These are phyloP conservation scores for Moesziomyces sp. DNA, from an alignment of 1,284 basidiomycete species.

Conservation along the genomic window DNA sequence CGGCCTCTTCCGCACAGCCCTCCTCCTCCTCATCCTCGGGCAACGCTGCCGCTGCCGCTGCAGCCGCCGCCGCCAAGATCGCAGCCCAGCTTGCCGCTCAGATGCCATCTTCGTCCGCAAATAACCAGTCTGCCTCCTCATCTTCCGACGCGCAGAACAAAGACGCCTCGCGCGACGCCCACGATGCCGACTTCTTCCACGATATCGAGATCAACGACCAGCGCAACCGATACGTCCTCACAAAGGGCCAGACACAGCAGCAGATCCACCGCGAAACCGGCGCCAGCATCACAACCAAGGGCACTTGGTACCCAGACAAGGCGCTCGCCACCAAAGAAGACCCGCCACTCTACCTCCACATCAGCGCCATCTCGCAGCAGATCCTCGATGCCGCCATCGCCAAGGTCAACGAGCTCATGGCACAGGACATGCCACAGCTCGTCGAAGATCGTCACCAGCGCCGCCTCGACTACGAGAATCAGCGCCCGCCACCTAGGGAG, in stretches of 20 bases:
- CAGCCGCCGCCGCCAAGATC: slow-evolving; percentile 62
- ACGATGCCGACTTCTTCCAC: slow-evolving; percentile 84
- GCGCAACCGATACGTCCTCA: slow-evolving; percentile 92
- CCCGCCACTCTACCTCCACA: slow-evolving; percentile 87
- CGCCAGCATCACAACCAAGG: slow-evolving; percentile 62
- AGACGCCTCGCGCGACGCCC: slow-evolving; percentile 72
- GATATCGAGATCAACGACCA: slow-evolving; percentile 99
- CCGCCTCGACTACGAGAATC: slow-evolving; percentile 50
- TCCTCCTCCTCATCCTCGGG: slow-evolving; percentile 15
- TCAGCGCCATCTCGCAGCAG: slow-evolving; percentile 84
- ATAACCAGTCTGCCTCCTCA: slow-evolving; percentile 45
- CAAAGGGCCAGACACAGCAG: slow-evolving; percentile 89
- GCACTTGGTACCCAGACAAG: slow-evolving; percentile 80
- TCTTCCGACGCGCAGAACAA: slow-evolving; percentile 70
- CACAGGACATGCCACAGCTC: slow-evolving; percentile 73
- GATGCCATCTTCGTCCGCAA: slow-evolving; percentile 68
- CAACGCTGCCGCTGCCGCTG: slow-evolving; percentile 34
- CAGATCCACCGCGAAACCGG: slow-evolving; percentile 74
- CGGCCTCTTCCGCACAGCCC: slow-evolving; percentile 22
- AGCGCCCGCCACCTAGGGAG: slow-evolving; percentile 45
- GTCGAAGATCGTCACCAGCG: slow-evolving; percentile 60
- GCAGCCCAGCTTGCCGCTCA: slow-evolving; percentile 56
- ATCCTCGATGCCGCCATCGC: slow-evolving; percentile 80
- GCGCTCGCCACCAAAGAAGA: slow-evolving; percentile 56
- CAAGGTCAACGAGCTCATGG: slow-evolving; percentile 87